Evolutionary conservation across 495 filamentous ascomycete genomes (phyloP).

Genomic region (Podospora pseudoanserina): DNA sequence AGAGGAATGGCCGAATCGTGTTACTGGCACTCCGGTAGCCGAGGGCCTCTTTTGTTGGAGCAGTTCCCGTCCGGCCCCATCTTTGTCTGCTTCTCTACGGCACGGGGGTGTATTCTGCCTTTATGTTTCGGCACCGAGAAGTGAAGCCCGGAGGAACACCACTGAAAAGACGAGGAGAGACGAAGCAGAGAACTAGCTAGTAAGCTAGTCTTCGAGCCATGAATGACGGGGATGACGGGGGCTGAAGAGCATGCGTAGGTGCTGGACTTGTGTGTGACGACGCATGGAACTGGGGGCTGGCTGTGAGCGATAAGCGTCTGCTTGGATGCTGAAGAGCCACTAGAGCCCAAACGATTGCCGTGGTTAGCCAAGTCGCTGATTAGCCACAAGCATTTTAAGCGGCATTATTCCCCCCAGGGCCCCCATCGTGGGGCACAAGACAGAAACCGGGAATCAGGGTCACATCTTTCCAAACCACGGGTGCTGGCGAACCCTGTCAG

Average conservation of each 20-base stretch:
- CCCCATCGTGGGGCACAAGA: conserved; percentile 25
- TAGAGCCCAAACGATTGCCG: background rate
- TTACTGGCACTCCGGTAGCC: background rate
- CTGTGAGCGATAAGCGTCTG: no score
- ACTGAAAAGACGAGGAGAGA: background rate
- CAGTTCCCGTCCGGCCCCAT: conserved; percentile 7
- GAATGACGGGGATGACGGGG: no score
- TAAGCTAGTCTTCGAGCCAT: no score
- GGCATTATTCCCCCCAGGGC: conserved; percentile 19
- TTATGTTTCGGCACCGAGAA: conserved; percentile 20
- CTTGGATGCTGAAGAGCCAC: background rate
- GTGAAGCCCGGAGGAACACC: background rate
- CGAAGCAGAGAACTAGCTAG: no score
- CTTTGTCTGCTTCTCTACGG: conserved; percentile 1
- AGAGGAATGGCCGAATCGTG: conserved; percentile 19
- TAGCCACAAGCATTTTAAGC: conserved; percentile 26
- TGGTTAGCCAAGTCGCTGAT: conserved; percentile 11
- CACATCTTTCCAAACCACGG: conserved; percentile 33
- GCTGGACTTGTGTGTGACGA: no score
- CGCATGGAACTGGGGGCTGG: no score
- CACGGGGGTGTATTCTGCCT: background rate
- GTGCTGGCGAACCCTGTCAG: conserved; percentile 31
- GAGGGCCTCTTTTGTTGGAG: background rate
- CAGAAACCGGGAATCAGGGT: conserved; percentile 40
- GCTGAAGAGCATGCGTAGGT: no score